Conservation (phyloP, 306 rosid genomes). For the Corylus americana region DNA sequence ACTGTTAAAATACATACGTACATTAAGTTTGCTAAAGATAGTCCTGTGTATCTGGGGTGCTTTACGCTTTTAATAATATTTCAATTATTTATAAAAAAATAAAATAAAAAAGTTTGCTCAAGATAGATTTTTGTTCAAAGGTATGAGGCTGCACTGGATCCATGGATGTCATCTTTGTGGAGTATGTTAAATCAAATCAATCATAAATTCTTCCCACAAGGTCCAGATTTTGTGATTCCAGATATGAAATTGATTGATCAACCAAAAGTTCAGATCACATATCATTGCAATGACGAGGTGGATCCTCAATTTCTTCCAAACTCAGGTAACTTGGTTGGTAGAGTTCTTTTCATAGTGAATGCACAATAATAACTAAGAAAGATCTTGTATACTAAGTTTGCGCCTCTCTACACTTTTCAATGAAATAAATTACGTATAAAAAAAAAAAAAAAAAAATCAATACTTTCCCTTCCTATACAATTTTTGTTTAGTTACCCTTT, state of each 20-base stretch:
- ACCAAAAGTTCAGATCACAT: conserved; percentile 61
- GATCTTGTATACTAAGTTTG: no score
- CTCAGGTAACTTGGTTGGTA: conserved; percentile 53
- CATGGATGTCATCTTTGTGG: conserved; percentile 90
- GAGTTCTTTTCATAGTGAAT: conserved; percentile 14
- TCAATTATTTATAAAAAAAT: no score
- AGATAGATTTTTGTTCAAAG: conserved; percentile 39
- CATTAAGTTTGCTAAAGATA: conserved; percentile 13
- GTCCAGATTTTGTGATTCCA: conserved; percentile 49
- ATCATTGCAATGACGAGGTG: conserved; percentile 47
- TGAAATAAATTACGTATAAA: no score
- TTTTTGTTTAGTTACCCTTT: not conserved
- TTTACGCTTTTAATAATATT: no score
- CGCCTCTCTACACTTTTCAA: no score
- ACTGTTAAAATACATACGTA: not conserved
- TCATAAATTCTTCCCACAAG: conserved; percentile 63
- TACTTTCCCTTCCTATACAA: not conserved
- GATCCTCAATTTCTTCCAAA: conserved; percentile 44
- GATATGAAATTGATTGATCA: conserved; percentile 55
- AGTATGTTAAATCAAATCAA: conserved; percentile 44
- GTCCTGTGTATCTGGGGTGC: not conserved
- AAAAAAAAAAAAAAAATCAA: not conserved
- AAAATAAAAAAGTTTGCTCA: not conserved
- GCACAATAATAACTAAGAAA: not conserved
- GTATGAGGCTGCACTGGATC: conserved; percentile 94